Evolutionary conservation across 768 basidiomycete genomes (phyloP), one percentile per base, ranked within the genome.

Genomic region (Filobasidium wieringae): DNA sequence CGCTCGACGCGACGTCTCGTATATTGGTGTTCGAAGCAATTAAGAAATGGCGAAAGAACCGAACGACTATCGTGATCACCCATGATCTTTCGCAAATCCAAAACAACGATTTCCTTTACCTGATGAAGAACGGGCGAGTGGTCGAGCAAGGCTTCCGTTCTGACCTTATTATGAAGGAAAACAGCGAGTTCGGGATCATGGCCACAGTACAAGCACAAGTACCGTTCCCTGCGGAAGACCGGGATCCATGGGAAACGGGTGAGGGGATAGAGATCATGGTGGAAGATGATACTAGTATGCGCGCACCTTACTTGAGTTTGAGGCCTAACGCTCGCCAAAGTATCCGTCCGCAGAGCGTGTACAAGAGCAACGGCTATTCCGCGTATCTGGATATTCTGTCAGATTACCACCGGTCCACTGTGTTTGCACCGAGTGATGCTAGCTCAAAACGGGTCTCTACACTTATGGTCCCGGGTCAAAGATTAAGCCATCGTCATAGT

Each of bases 41-140:
- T 72, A 80, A 80, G 66, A 73, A 74, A 2, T 88, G 86, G 85
- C 79, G 88, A 7, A 68, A 70, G 15, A 85, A 86, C 76, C 83
- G 82, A 65, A 96, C 88, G 4, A 95, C 88, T 6, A 84, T 92
- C 68, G 84, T 92, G 61, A 95, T 96, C 70, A 96, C 93, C 0
- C 93, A 97, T 73, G 95, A 97, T 65, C 81, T 97, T 17, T 84
- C 84, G 1, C 87, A 91, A 63, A 86, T 99, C 62, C 74, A 75
- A 22, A 53, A 75, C 0, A 72, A 77, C 14, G 92, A 96, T 72
- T 96, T 95, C 63, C 88, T 95, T 12, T 95, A 97, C 69, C 87
- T 96, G 2, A 83, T 97, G 77, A 82, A 83, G 63, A 78, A 82
- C 19, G 93, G 92, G 0, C 64, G 70, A 0, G 81, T 95, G 30